Evolutionary conservation across 2,329 filamentous ascomycete species (phyloP).

Genomic region (Grosmannia clavigera): DNA sequence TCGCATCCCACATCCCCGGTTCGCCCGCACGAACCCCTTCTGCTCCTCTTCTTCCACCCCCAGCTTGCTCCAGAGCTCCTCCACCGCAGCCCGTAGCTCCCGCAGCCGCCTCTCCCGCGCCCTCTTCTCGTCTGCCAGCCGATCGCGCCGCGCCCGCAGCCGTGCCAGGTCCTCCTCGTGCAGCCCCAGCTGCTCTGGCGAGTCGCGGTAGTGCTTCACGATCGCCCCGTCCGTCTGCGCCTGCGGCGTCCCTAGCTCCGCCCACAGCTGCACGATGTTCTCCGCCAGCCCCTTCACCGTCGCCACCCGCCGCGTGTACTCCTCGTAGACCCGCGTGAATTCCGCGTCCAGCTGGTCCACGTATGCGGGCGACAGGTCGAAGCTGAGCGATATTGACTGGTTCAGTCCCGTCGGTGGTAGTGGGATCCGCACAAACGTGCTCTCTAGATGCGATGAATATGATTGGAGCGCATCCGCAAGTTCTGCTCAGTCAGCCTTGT

Average conservation of each 20-base stretch:
- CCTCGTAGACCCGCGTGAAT: constrained; percentile 90
- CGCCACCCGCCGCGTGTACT: constrained; percentile 75
- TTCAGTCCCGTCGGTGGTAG: constrained; percentile 73
- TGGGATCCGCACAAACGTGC: constrained; percentile 72
- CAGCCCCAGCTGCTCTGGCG: constrained; percentile 86
- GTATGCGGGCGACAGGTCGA: constrained; percentile 86
- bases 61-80: constrained; percentile 78
- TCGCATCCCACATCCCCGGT: constrained; percentile 80
- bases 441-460: constrained; percentile 90
- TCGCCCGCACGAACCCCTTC: constrained; percentile 73
- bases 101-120: constrained; percentile 62
- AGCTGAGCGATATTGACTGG: constrained; percentile 64
- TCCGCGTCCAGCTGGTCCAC: constrained; percentile 78
- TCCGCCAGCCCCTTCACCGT: constrained; percentile 65
- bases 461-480: constrained; percentile 88
- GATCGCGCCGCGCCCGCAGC: constrained; percentile 64
- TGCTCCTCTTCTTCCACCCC: constrained; percentile 72
- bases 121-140: constrained; percentile 79
- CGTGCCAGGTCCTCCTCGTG: constrained; percentile 74
- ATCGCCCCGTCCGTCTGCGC: constrained; percentile 81
- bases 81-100: constrained; percentile 67
- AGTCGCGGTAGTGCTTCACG: constrained; percentile 77
- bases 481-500: constrained; percentile 38
- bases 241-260: constrained; percentile 86
- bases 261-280: constrained; percentile 89